Conservation (phyloP, 2,329 filamentous ascomycete species). For the Beauveria varroae region DNA sequence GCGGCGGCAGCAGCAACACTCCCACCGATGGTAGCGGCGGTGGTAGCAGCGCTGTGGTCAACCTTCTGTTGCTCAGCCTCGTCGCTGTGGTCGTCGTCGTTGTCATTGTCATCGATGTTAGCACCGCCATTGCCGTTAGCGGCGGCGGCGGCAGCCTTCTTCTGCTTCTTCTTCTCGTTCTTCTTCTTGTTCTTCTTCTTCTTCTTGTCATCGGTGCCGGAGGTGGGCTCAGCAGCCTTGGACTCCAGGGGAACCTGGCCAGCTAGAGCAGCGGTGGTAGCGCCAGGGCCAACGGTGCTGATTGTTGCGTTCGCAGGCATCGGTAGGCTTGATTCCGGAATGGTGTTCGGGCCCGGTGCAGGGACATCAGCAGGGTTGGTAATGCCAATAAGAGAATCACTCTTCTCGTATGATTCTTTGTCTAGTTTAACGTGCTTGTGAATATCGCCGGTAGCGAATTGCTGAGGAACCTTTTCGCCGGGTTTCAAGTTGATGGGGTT, state of each 20-base stretch:
- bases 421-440: conserved; percentile 70
- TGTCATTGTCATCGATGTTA: conserved; percentile 45
- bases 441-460: conserved; percentile 58
- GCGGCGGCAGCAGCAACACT: conserved; percentile 29
- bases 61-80: conserved; percentile 47
- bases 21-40: conserved; percentile 33
- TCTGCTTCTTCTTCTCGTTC: conserved; percentile 61
- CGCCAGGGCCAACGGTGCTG: conserved; percentile 43
- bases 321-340: conserved; percentile 77
- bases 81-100: conserved; percentile 33
- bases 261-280: conserved; percentile 64
- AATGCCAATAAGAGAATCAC: conserved; percentile 53
- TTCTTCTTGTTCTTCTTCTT: conserved; percentile 64
- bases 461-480: conserved; percentile 72
- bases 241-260: conserved; percentile 59
- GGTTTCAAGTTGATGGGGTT: conserved; percentile 77
- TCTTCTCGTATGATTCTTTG: conserved; percentile 79
- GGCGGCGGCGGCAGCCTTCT: conserved; percentile 48
- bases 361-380: conserved; percentile 39
- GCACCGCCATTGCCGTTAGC: conserved; percentile 43
- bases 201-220: conserved; percentile 37
- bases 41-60: conserved; percentile 44
- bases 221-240: conserved; percentile 26
- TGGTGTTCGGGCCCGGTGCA: conserved; percentile 34
- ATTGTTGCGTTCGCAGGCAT: conserved; percentile 45